Evolutionary conservation across 495 filamentous ascomycete genomes (phyloP).

Genomic region (Penicillium antarcticum): DNA sequence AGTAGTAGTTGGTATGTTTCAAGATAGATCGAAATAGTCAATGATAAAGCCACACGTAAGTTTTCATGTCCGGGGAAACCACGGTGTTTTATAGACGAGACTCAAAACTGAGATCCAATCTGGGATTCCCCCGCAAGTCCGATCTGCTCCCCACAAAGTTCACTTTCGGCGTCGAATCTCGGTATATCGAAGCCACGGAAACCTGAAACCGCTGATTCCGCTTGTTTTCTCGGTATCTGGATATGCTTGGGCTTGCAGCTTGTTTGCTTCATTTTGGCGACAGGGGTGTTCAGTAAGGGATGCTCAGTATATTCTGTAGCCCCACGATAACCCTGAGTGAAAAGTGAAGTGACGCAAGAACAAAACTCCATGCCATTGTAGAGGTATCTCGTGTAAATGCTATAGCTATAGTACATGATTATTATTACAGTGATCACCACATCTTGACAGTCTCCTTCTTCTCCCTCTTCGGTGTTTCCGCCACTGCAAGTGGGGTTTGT

Average conservation of each 20-base stretch:
- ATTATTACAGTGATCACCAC: slow-evolving; percentile 18
- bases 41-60: no score
- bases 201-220: background rate
- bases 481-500: slow-evolving; percentile 36
- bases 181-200: slow-evolving; percentile 1
- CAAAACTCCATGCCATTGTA: slow-evolving; percentile 12
- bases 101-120: background rate
- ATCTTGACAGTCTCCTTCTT: slow-evolving; percentile 8
- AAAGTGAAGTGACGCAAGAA: background rate
- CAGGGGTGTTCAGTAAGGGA: no score
- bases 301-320: no score
- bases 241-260: no score
- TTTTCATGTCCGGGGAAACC: no score
- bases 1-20: no score
- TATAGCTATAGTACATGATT: slow-evolving; percentile 2
- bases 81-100: background rate
- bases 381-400: slow-evolving; percentile 10
- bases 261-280: no score
- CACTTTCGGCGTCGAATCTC: slow-evolving; percentile 10
- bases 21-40: no score
- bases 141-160: slow-evolving; percentile 7
- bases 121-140: slow-evolving; percentile 12
- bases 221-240: no score
- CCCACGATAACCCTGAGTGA: no score
- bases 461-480: slow-evolving; percentile 19